Evolutionary conservation across 1,139 yeast genomes (phyloP).

Genomic region (Lodderomyces theae): DNA sequence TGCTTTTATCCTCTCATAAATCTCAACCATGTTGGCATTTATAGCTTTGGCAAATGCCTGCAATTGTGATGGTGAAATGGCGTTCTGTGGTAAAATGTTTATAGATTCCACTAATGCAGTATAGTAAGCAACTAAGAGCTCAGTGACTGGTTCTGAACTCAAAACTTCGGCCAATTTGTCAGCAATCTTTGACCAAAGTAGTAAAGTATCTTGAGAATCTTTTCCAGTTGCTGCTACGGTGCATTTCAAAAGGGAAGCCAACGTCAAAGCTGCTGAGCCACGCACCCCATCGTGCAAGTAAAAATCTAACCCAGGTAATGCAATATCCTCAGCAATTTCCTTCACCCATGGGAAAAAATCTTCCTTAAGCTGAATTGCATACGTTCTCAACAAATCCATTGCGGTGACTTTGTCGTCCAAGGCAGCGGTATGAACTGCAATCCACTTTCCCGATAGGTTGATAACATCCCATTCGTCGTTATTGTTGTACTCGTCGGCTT

Average conservation of each 20-base stretch:
- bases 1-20: slow-evolving; percentile 66
- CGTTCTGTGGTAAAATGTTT: slow-evolving; percentile 61
- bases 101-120: slow-evolving; percentile 68
- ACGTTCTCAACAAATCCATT: slow-evolving; percentile 81
- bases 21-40: slow-evolving; percentile 60
- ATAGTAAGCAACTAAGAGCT: slow-evolving; percentile 75
- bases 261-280: slow-evolving; percentile 79
- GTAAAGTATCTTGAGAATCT: slow-evolving; percentile 54
- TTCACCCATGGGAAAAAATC: slow-evolving; percentile 81
- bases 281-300: slow-evolving; percentile 94
- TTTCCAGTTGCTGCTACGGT: slow-evolving; percentile 63
- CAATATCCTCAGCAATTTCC: slow-evolving; percentile 74
- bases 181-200: slow-evolving; percentile 71
- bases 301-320: slow-evolving; percentile 85
- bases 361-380: slow-evolving; percentile 81
- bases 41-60: slow-evolving; percentile 58
- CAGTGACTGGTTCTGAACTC: slow-evolving; percentile 79
- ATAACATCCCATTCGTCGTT: slow-evolving; percentile 97
- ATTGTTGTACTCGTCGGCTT: slow-evolving; percentile 74
- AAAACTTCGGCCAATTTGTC: slow-evolving; percentile 68
- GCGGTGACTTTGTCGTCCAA: slow-evolving; percentile 93
- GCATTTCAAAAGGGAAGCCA: slow-evolving; percentile 73
- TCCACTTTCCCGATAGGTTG: slow-evolving; percentile 84
- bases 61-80: slow-evolving; percentile 59
- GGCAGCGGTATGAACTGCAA: slow-evolving; percentile 90